Percentiles rank a stretch among this genome's conserved stretches.
Evolutionary conservation across 2,329 filamentous ascomycete species (phyloP).

Genomic region (Arachnomyces sp.): DNA sequence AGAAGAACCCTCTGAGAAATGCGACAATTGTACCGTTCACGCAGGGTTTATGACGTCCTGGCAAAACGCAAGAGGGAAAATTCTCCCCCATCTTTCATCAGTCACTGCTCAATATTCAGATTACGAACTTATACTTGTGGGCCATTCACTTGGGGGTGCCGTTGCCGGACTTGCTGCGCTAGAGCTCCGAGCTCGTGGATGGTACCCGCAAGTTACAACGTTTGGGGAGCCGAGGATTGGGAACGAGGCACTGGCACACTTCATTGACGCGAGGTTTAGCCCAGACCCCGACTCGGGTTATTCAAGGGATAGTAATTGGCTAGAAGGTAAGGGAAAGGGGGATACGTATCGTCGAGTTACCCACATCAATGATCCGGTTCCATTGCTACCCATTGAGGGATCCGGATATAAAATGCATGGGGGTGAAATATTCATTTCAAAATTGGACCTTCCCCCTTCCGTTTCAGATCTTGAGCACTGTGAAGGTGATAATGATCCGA

Average conservation of each 20-base stretch:
- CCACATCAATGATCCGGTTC: slow-evolving; percentile 79
- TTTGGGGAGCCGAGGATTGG: slow-evolving; percentile 76
- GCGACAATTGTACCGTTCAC: slow-evolving; percentile 85
- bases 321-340: slow-evolving; percentile 12
- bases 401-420: slow-evolving; percentile 83
- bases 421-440: slow-evolving; percentile 80
- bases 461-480: slow-evolving; percentile 65
- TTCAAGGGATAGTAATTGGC: slow-evolving; percentile 41
- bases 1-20: slow-evolving; percentile 46
- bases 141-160: slow-evolving; percentile 87
- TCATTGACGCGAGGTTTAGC: slow-evolving; percentile 48
- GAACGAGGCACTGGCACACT: slow-evolving; percentile 46
- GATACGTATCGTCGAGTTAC: slow-evolving; percentile 67
- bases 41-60: slow-evolving; percentile 83
- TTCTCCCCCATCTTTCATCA: slow-evolving; percentile 60
- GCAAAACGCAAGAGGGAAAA: slow-evolving; percentile 61
- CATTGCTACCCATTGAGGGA: slow-evolving; percentile 73
- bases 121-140: slow-evolving; percentile 71
- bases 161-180: slow-evolving; percentile 81
- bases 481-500: slow-evolving; percentile 59
- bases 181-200: slow-evolving; percentile 71
- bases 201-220: slow-evolving; percentile 72
- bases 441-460: slow-evolving; percentile 59
- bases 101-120: slow-evolving; percentile 56
- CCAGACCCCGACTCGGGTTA: slow-evolving; percentile 30